Base-by-base conservation (phyloP, 768 basidiomycete genomes). In the Leccinum truebloodii region DNA sequence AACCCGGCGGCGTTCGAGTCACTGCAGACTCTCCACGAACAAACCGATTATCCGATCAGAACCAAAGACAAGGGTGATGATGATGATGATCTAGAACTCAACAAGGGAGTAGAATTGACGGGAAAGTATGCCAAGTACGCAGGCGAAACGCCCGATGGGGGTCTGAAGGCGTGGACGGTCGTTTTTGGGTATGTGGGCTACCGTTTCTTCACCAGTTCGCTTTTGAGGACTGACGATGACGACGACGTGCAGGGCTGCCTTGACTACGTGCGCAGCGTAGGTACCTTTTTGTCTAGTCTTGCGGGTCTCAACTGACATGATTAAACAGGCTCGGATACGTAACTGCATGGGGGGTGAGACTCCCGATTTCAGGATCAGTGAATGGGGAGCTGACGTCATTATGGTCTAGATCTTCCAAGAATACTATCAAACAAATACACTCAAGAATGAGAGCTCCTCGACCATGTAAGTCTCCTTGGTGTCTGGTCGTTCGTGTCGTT, bases 321-420 rank as follows among this genome's bases (percentile, higher is more conserved):
- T 46, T 0, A 20, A 12, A 46, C 20, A 46, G 44, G 10, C 44
- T 46, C 10, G 44, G 44, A 46, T 46, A 20, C 5, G 44, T 46
- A 2, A 46, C n/a, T 12, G 6, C 44, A 20, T 46, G 44, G 44
- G 44, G 44, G 44, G 44, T 46, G 12, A 20, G 44, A 46, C 20
- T 46, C 12, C 20, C 20, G 12, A 46, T 20, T 20, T 20, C 20
- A 1, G 12, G 44, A 20, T 20, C 44, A 12, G 2, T 20, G n/a
- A 44, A 20, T 10, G 20, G 16, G 44, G 3, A 10, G 4, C 4
- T 6, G 9, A 44, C 16, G n/a, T 46, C 20, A 20, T 6, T 6
- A 20, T 20, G 44, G 49, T 0, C 18, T 55, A 90, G 88, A 79
- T 85, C 24, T 91, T 91, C 69, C 90, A 92, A 78, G 80, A 79